A percentile compares a stretch with the other conserved stretches of the same genome.
These are phyloP conservation scores for Gossypium australe DNA, from an alignment of 345 rosid genomes.

Conservation along the genomic window DNA sequence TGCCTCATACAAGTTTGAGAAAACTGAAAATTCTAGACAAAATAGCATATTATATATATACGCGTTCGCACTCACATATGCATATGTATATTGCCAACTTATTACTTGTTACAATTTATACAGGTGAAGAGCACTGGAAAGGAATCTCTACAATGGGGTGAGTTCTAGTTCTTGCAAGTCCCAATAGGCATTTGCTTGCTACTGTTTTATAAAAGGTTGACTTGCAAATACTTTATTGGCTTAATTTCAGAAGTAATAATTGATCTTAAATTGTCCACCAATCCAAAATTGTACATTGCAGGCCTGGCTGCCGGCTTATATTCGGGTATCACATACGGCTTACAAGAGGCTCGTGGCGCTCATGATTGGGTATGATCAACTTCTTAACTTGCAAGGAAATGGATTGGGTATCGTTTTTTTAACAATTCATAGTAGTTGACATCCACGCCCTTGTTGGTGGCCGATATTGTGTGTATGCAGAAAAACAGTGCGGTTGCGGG, in stretches of 20 bases:
- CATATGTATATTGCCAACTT: background rate
- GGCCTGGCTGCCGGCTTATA: conserved; percentile 86
- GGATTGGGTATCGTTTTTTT: background rate
- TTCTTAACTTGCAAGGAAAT: background rate
- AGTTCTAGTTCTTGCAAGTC: conserved; percentile 9
- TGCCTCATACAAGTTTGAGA: too few relatives aligned
- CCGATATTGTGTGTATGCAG: conserved; percentile 27
- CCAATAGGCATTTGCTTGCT: too few relatives aligned
- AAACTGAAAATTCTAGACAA: too few relatives aligned
- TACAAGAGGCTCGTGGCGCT: conserved; percentile 74
- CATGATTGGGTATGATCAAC: conserved; percentile 69
- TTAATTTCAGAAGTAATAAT: background rate
- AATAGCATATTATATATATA: background rate
- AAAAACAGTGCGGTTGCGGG: conserved; percentile 90
- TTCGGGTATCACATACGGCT: conserved; percentile 86
- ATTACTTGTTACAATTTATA: background rate
- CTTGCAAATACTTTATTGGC: background rate
- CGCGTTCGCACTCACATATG: too few relatives aligned
- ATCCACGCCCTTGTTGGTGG: background rate
- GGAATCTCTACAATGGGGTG: conserved; percentile 92
- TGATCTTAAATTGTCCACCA: background rate
- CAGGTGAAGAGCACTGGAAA: conserved; percentile 89
- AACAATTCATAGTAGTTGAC: background rate
- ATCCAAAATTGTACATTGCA: conserved; percentile 12
- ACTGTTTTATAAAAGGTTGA: background rate